Percentiles rank a stretch among this genome's conserved stretches.
These are phyloP conservation scores for Cryptococcus sp. DNA, from an alignment of 1,284 basidiomycete genomes.

Conservation along the genomic window DNA sequence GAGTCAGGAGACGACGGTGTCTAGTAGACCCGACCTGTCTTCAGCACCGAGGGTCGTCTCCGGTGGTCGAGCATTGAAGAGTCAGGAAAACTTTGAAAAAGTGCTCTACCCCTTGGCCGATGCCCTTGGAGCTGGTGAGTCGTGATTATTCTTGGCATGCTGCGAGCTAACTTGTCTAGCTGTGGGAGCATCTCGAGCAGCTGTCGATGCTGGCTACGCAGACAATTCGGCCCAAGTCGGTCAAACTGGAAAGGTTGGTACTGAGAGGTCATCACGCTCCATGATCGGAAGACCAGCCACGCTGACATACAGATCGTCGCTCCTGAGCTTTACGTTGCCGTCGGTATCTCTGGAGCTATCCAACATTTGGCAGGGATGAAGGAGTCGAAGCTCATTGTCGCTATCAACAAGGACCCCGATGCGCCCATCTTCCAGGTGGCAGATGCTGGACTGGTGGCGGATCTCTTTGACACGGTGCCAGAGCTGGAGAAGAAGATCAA, in stretches of 20 bases:
- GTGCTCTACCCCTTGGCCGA: slow-evolving; percentile 92
- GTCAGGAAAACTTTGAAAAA: slow-evolving; percentile 82
- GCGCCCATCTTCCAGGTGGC: slow-evolving; percentile 99
- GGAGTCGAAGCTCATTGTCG: slow-evolving; percentile 96
- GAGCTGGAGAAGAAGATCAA: slow-evolving; percentile 73
- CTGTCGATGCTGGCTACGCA: slow-evolving; percentile 96
- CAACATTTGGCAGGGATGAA: slow-evolving; percentile 99
- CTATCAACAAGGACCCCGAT: slow-evolving; percentile 98
- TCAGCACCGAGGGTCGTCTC: slow-evolving; percentile 86
- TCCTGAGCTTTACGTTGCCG: slow-evolving; percentile 89
- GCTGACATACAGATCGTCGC: slow-evolving; percentile 59
- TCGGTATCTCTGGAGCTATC: slow-evolving; percentile 97
- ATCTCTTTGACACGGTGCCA: slow-evolving; percentile 82
- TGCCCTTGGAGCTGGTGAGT: slow-evolving; percentile 66
- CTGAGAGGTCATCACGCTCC: slow-evolving; percentile 9
- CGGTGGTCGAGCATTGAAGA: slow-evolving; percentile 92
- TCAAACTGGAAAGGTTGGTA: slow-evolving; percentile 95
- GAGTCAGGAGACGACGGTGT: slow-evolving; percentile 79
- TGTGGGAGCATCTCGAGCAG: slow-evolving; percentile 93
- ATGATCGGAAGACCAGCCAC: neutral
- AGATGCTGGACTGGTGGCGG: slow-evolving; percentile 88
- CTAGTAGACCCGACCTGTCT: slow-evolving; percentile 87
- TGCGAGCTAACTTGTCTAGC: slow-evolving; percentile 49
- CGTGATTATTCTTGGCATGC: neutral
- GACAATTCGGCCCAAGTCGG: slow-evolving; percentile 98